Evolutionary conservation across 208 protist genomes (phyloP), one percentile per base, ranked within the genome.

Genomic region (Leishmania turanica): DNA sequence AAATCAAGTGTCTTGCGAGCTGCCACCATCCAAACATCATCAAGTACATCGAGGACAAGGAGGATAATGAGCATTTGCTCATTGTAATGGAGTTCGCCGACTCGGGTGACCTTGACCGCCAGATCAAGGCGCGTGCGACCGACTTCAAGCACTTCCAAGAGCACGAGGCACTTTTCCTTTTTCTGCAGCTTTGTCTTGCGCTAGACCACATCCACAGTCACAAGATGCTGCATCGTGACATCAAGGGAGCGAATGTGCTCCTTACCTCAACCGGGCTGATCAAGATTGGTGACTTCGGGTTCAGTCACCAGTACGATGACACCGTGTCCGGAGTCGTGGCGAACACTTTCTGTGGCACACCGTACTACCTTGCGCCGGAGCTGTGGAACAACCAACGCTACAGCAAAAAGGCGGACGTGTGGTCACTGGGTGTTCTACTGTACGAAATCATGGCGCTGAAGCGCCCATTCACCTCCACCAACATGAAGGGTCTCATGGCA

Each of bases 281-380:
- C 65, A 98, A 98, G 79, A 90, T 98, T 34, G 95, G 92, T 27
- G 96, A 98, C 88, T 98, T 98, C 86, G 96, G 96, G 24, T 97
- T 94, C 45, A 95, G 94, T 80, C 90, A 91, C 84, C 94, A 97
- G 86, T 97, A 97, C 82, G 93, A 97, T 70, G 93, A 97, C 73
- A 97, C 93, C 2, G 93, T 97, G 11, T 97, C 93, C 2, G 96
- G 96, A 24, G 93, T 95, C 1, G 93, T 97, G 17, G 93, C 93
- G 0, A 97, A 94, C 84, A 97, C 93, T 21, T 97, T 97, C 87
- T 88, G 83, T 58, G 89, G 89, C 9, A 92, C 89, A 0, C 89
- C 89, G 24, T 92, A 95, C 75, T 97, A 96, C 77, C 93, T 98
- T 47, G 95, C 96, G 11, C 96, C 96, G 11, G 95, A 98, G 85